These are phyloP conservation scores for Boletus patriciae DNA, from an alignment of 768 basidiomycete species.

Conservation along the genomic window DNA sequence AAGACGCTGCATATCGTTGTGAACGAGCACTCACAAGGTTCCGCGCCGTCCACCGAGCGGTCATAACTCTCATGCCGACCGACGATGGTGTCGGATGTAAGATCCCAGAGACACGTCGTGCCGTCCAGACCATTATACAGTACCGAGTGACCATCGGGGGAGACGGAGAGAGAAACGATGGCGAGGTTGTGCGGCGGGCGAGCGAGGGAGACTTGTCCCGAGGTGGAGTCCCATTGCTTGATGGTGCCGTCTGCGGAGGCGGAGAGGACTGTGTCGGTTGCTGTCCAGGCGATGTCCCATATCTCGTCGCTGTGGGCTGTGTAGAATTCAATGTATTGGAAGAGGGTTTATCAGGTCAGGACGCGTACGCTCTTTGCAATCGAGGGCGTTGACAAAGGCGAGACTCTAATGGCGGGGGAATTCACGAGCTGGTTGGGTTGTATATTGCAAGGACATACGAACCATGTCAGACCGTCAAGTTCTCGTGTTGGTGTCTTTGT, in stretches of 20 bases:
- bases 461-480: conserved; percentile 22
- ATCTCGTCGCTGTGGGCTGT: conserved; percentile 78
- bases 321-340: conserved; percentile 1
- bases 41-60: conserved; percentile 53
- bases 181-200: conserved; percentile 81
- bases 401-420: conserved; percentile 50
- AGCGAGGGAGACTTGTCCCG: conserved; percentile 60
- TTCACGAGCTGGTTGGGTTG: conserved; percentile 24
- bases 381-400: conserved; percentile 69
- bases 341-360: conserved; percentile 8
- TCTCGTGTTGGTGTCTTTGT: background rate
- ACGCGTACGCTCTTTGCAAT: conserved; percentile 72
- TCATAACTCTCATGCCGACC: conserved; percentile 75
- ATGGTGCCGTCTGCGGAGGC: conserved; percentile 77
- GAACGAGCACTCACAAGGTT: conserved; percentile 58
- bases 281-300: conserved; percentile 77
- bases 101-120: conserved; percentile 72
- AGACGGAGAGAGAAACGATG: conserved; percentile 75
- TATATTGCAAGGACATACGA: conserved; percentile 18
- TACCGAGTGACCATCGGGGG: conserved; percentile 61
- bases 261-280: conserved; percentile 61
- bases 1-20: background rate
- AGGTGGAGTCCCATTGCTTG: conserved; percentile 67
- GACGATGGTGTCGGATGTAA: conserved; percentile 57
- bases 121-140: conserved; percentile 87